Conservation (phyloP, 768 basidiomycete genomes). For the Leccinum boreale region DNA sequence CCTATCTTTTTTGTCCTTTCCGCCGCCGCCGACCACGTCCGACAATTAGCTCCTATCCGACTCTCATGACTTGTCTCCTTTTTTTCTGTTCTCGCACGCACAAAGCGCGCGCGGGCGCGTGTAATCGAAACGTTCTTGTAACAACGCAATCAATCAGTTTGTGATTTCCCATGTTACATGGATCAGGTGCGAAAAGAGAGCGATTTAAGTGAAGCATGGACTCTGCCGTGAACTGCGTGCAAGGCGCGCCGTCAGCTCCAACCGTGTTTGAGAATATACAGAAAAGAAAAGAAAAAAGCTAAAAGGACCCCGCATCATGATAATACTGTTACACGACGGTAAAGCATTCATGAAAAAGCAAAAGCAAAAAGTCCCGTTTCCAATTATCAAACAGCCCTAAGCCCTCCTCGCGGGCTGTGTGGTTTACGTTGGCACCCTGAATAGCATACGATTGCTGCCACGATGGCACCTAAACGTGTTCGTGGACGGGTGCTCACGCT, state of each 20-base stretch:
- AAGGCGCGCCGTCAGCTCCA: conserved; percentile 8
- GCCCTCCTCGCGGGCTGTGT: conserved; percentile 26
- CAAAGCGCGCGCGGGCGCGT: conserved; percentile 7
- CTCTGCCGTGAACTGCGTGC: conserved; percentile 23
- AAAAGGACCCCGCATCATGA: conserved; percentile 5
- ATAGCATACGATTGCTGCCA: conserved; percentile 20
- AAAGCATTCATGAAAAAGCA: conserved; percentile 7
- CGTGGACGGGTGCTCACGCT: conserved; percentile 10
- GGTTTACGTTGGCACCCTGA: conserved; percentile 29
- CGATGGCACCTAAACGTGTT: conserved; percentile 23
- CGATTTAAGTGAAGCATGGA: neutral
- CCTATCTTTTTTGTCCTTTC: conserved; percentile 14
- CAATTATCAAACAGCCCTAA: conserved; percentile 22
- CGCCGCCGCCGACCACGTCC: conserved; percentile 15
- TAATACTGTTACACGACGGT: conserved; percentile 13
- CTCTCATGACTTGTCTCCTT: neutral
- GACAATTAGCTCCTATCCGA: conserved; percentile 22
- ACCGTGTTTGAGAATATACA: conserved; percentile 7
- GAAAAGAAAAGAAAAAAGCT: neutral
- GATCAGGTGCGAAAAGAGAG: conserved; percentile 13
- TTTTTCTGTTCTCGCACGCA: neutral
- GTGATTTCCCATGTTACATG: conserved; percentile 22
- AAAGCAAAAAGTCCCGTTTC: conserved; percentile 1
- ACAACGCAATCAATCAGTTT: conserved; percentile 13
- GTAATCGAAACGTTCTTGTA: conserved; percentile 17